phyloP scores from a whole-genome alignment of 805 yeast species.

The Tanozyma kutaoensis region DNA sequence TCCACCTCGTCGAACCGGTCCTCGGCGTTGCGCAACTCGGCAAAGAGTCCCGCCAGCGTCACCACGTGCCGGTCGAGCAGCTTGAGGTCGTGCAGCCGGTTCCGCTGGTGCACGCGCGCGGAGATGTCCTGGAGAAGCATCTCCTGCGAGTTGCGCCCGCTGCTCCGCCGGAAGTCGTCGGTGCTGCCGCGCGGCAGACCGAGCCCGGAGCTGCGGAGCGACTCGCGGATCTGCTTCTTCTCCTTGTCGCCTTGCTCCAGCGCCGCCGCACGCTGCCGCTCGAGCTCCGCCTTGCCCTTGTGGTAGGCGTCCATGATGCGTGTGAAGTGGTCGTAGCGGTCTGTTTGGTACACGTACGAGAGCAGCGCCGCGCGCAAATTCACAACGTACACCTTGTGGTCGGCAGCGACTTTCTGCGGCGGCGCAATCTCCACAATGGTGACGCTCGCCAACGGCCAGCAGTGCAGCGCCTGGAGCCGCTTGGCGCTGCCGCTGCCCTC shows the following conservation, averaged over 20 bases:
- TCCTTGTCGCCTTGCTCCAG: slow-evolving; percentile 11
- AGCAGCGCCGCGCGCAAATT: slow-evolving; percentile 33
- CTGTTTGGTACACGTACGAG: slow-evolving; percentile 48
- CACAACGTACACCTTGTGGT: slow-evolving; percentile 22
- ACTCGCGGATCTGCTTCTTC: slow-evolving; percentile 23
- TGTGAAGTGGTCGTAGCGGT: slow-evolving; percentile 40
- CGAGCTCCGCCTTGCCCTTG: slow-evolving; percentile 44
- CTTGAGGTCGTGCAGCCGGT: slow-evolving; percentile 35
- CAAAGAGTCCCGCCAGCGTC: slow-evolving; percentile 16
- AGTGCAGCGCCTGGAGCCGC: slow-evolving; percentile 53
- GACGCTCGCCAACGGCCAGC: slow-evolving; percentile 44
- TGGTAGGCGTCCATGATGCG: slow-evolving; percentile 42
- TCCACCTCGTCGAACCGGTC: slow-evolving; percentile 59
- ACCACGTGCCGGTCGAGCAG: too few species aligned
- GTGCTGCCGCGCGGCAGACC: slow-evolving; percentile 1
- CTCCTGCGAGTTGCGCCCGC: too few species aligned
- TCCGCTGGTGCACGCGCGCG: slow-evolving; percentile 47
- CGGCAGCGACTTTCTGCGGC: slow-evolving; percentile 4
- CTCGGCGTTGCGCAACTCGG: slow-evolving; percentile 39
- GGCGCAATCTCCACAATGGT: too few species aligned
- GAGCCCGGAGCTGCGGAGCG: slow-evolving; percentile 39
- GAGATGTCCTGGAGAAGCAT: slow-evolving; percentile 42
- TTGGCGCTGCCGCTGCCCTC: slow-evolving; percentile 13
- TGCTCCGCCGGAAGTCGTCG: too few species aligned
- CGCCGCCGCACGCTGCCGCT: slow-evolving; percentile 15